Percentiles rank a stretch among this genome's conserved stretches.
phyloP scores from a whole-genome alignment of 2,329 filamentous ascomycete species.

The Cryphonectria naterciae region DNA sequence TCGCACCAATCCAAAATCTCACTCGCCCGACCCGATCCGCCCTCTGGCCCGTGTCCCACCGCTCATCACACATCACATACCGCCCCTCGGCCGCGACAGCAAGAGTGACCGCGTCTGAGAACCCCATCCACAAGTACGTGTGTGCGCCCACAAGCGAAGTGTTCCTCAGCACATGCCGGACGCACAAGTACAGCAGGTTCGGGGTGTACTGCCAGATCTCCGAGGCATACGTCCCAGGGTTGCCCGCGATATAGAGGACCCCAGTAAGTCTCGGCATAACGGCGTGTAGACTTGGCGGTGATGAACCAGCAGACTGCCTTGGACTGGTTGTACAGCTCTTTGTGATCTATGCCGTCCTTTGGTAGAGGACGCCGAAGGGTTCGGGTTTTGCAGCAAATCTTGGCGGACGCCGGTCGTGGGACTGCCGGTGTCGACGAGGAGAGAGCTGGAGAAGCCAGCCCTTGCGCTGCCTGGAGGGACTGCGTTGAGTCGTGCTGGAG shows the following conservation, averaged over 20 bases:
- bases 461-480: conserved; percentile 29
- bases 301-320: conserved; percentile 34
- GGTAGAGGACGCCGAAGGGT: too few species aligned
- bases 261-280: conserved; percentile 21
- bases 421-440: conserved; percentile 32
- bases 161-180: conserved; percentile 18
- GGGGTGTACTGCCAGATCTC: conserved; percentile 5
- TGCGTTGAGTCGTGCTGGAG: conserved; percentile 27
- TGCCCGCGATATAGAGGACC: conserved; percentile 4
- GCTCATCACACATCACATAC: conserved; percentile 33
- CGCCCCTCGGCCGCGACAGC: conserved; percentile 29
- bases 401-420: conserved; percentile 30
- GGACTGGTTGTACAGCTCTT: conserved; percentile 32
- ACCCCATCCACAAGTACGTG: conserved; percentile 35
- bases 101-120: conserved; percentile 31
- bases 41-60: conserved; percentile 34
- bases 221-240: conserved; percentile 17
- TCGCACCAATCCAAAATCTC: conserved; percentile 24
- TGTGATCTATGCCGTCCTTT: neutral
- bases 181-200: neutral
- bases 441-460: conserved; percentile 32
- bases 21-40: conserved; percentile 30
- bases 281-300: conserved; percentile 33
- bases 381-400: conserved; percentile 19
- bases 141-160: conserved; percentile 30